Percentiles rank a stretch among this genome's conserved stretches.
These are phyloP conservation scores for Ceriops tagal DNA, from an alignment of 345 rosid genomes.

Conservation along the genomic window DNA sequence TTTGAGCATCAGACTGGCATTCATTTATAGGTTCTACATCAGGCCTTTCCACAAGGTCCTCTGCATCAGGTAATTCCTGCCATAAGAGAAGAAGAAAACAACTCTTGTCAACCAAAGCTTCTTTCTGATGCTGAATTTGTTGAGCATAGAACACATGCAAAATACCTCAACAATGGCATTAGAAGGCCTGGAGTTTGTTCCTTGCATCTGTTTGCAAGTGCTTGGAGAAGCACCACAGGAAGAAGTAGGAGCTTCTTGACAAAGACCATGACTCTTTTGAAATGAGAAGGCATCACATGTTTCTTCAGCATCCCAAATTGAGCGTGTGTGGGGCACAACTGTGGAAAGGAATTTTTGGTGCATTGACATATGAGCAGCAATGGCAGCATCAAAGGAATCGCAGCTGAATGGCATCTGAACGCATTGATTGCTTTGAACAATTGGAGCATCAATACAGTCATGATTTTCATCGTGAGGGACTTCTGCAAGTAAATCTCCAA, in stretches of 20 bases:
- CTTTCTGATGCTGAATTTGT: conserved; percentile 5
- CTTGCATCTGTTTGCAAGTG: conserved; percentile 27
- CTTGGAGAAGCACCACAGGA: conserved; percentile 32
- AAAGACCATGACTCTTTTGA: conserved; percentile 34
- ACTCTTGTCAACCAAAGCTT: conserved; percentile 5
- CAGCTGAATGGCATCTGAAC: conserved; percentile 66
- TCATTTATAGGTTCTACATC: conserved; percentile 45
- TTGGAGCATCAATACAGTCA: conserved; percentile 37
- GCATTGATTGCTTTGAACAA: conserved; percentile 42
- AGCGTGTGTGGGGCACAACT: conserved; percentile 44
- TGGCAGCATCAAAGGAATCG: conserved; percentile 97
- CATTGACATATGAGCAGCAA: conserved; percentile 88
- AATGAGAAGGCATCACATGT: conserved; percentile 97
- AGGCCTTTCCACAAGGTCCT: conserved; percentile 31
- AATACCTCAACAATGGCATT: conserved; percentile 44
- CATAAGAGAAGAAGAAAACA: conserved; percentile 3
- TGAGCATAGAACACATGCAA: not conserved
- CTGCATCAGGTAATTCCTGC: conserved; percentile 43
- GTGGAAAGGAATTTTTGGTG: conserved; percentile 51
- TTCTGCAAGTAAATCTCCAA: conserved; percentile 86
- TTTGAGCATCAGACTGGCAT: conserved; percentile 33
- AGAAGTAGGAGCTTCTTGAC: conserved; percentile 32
- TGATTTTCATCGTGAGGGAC: conserved; percentile 47
- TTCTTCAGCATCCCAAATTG: conserved; percentile 97
- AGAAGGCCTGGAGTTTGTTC: conserved; percentile 22